Percentiles rank a stretch among this genome's conserved stretches.
These are phyloP conservation scores for Apiospora koreana DNA, from an alignment of 2,329 filamentous ascomycete species.

Conservation along the genomic window DNA sequence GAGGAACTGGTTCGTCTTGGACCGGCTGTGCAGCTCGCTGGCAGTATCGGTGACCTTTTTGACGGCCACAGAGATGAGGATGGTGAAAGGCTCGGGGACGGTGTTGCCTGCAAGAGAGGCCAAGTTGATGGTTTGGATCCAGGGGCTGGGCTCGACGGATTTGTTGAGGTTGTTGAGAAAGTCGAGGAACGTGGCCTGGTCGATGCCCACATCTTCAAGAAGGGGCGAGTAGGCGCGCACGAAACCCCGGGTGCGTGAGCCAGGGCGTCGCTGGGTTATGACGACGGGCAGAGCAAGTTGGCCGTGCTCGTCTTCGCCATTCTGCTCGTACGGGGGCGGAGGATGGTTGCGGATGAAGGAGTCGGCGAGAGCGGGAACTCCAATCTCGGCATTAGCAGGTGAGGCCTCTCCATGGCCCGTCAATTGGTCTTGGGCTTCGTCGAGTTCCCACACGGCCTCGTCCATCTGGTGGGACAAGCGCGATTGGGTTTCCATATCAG, in stretches of 20 bases:
- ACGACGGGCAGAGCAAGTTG: conserved; percentile 35
- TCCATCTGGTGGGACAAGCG: conserved; percentile 12
- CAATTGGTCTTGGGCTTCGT: conserved; percentile 16
- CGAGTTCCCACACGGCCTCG: conserved; percentile 17
- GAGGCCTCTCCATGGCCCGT: not conserved
- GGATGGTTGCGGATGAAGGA: not conserved
- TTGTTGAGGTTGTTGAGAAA: conserved; percentile 44
- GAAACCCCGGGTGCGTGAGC: conserved; percentile 41
- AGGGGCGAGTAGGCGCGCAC: conserved; percentile 45
- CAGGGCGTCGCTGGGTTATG: conserved; percentile 44
- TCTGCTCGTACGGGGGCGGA: not conserved
- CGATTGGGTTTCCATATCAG: not conserved
- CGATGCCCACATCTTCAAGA: conserved; percentile 39
- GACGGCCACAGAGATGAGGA: conserved; percentile 41
- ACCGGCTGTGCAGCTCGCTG: conserved; percentile 40
- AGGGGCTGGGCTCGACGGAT: conserved; percentile 31
- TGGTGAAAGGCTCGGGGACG: not conserved
- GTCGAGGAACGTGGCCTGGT: conserved; percentile 40
- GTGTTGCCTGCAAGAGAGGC: not conserved
- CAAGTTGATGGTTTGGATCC: conserved; percentile 4
- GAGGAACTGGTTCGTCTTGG: conserved; percentile 54
- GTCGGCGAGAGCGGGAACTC: not conserved
- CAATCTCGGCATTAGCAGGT: too few species aligned
- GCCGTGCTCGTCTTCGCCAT: too few species aligned
- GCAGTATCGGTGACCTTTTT: conserved; percentile 43